These are phyloP conservation scores for Cryptosporidium felis DNA, from an alignment of 169 alveolate species.

Conservation along the genomic window DNA sequence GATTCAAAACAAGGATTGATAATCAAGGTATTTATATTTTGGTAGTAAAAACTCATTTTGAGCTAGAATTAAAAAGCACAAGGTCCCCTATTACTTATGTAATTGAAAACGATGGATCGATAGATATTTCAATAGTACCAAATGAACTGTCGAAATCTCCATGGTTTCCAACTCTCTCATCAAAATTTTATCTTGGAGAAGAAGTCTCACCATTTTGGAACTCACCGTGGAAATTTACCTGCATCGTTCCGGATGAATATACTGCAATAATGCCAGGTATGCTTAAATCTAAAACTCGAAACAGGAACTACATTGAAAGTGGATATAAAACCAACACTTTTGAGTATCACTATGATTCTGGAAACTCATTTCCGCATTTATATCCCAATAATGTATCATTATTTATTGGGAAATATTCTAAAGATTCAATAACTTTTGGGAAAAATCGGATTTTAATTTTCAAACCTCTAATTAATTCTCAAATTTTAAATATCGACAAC, in stretches of 20 bases:
- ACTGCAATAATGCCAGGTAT: conserved; percentile 58
- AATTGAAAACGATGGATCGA: conserved; percentile 8
- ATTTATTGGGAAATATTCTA: conserved; percentile 28
- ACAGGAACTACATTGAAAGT: background rate
- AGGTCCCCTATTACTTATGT: conserved; percentile 28
- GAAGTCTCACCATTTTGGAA: conserved; percentile 62
- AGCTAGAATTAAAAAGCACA: background rate
- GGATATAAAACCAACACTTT: background rate
- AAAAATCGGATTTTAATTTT: background rate
- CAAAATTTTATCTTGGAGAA: conserved; percentile 16
- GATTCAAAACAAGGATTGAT: background rate
- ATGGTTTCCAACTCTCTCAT: conserved; percentile 69
- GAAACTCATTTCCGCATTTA: conserved; percentile 32
- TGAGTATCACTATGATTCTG: conserved; percentile 30
- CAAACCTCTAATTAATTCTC: background rate
- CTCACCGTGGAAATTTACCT: conserved; percentile 33
- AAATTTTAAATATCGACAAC: background rate
- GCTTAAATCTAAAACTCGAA: too few relatives aligned
- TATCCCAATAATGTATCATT: conserved; percentile 44
- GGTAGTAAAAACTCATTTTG: conserved; percentile 2
- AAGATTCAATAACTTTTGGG: background rate
- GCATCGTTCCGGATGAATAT: conserved; percentile 45
- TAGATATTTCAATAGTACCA: conserved; percentile 9
- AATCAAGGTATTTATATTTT: background rate
- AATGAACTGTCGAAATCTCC: conserved; percentile 1